Evolutionary conservation across 352 stramenopile genomes (phyloP).

Genomic region (Saprolegnia diclina): DNA sequence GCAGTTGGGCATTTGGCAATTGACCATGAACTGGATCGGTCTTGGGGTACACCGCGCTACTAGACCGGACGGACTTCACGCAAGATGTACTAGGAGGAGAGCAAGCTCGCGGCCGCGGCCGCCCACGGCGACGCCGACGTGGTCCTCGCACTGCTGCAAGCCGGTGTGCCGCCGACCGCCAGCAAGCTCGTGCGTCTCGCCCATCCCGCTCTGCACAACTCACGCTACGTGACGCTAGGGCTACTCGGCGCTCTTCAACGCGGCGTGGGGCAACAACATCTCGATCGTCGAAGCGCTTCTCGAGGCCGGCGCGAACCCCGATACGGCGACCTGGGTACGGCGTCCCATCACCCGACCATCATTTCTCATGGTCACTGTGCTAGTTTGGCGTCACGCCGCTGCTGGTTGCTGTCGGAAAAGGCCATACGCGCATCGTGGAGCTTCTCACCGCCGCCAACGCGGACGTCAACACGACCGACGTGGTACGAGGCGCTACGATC

Average conservation of each 20-base stretch:
- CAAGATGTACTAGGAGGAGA: background rate
- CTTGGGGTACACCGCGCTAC: too few relatives aligned
- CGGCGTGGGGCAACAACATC: slow-evolving; percentile 4
- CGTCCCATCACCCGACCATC: too few relatives aligned
- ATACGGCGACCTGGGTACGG: background rate
- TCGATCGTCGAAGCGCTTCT: background rate
- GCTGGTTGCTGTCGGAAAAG: background rate
- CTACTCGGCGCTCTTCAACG: slow-evolving; percentile 1
- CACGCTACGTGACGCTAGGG: background rate
- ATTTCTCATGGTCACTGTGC: background rate
- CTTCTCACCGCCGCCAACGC: background rate
- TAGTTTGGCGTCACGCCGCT: slow-evolving; percentile 11
- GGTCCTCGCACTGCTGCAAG: background rate
- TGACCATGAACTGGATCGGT: too few relatives aligned
- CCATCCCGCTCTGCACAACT: background rate
- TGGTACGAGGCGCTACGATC: background rate
- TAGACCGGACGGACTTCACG: too few relatives aligned
- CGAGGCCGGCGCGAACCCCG: background rate
- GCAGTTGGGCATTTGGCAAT: too few relatives aligned
- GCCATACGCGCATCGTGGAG: background rate
- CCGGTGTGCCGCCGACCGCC: background rate
- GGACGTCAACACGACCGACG: background rate
- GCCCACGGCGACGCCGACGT: background rate
- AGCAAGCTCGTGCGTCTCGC: background rate
- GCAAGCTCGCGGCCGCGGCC: background rate